A percentile compares a stretch with the other conserved stretches of the same genome.
Conservation (phyloP, 2,329 filamentous ascomycete genomes). For the Bipolaris oryzae region DNA sequence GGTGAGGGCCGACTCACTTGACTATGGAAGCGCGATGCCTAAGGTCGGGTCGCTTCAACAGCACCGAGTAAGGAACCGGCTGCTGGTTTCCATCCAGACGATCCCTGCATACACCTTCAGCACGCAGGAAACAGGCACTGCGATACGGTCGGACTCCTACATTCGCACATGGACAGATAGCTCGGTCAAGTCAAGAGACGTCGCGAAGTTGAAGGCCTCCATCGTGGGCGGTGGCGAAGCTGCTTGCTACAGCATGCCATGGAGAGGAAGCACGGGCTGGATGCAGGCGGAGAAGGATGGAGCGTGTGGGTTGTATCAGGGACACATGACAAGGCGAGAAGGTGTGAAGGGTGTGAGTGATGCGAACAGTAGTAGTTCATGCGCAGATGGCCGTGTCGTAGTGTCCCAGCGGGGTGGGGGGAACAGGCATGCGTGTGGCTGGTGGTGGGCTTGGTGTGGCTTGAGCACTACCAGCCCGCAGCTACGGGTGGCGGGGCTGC, state of each 20-base stretch:
- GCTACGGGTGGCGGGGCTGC: constrained; percentile 9
- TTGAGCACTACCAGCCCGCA: not conserved
- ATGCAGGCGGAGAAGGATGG: not conserved
- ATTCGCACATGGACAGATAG: constrained; percentile 70
- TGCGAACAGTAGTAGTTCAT: constrained; percentile 4
- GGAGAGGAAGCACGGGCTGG: constrained; percentile 10
- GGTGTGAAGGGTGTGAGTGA: not conserved
- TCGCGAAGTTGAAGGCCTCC: constrained; percentile 96
- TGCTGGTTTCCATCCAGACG: constrained; percentile 79
- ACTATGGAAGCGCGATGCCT: constrained; percentile 87
- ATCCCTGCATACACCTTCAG: constrained; percentile 59
- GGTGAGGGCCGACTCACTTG: constrained; percentile 56
- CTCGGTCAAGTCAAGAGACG: constrained; percentile 76
- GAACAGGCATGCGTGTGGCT: constrained; percentile 2
- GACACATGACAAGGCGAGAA: constrained; percentile 6
- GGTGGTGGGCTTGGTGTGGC: not conserved
- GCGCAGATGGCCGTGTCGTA: not conserved
- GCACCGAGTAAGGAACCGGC: constrained; percentile 74
- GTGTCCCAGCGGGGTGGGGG: too few relatives aligned
- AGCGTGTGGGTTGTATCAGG: not conserved
- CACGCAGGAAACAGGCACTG: not conserved
- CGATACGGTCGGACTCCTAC: constrained; percentile 49
- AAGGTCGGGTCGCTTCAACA: constrained; percentile 78
- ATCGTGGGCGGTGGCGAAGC: constrained; percentile 57
- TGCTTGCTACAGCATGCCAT: constrained; percentile 35